Evolutionary conservation across 2,329 filamentous ascomycete species (phyloP), one percentile per base, ranked within the genome.

Genomic region (Neofusicoccum cordaticola): DNA sequence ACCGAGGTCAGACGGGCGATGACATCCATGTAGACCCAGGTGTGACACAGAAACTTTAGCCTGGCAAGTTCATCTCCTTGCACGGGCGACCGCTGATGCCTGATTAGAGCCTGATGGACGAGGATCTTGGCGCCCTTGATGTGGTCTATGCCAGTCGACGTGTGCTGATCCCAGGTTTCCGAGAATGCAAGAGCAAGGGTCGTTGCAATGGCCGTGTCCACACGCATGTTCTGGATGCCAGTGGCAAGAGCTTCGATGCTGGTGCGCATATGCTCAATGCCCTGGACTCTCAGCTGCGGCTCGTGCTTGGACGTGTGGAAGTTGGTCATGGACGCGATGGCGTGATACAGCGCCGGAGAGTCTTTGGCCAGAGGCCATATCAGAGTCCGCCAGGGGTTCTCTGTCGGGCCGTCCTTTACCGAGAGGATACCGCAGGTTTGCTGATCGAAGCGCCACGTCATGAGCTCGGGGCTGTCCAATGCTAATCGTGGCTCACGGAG

Each of bases 11-110:
- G 77, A 13, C 88, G 84, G 27, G 88, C 86, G 67, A 91, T 88
- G 34, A 91, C 89, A 72, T 90, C 88, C 84, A 90, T 88, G 70
- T 91, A 91, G 7, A 90, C 82, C 86, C 87, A 91, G 3, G 86
- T 86, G 71, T 90, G 90, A 76, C 87, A 89, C 17, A 91, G 78
- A 69, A 91, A 91, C 63, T 85, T 85, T 27, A 91, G 77, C 7
- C 87, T 79, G 44, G 81, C 77, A 12, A 85, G 73, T 50, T 86
- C 83, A 27, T 80, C 73, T 11, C 58, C 58, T 22, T 75, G 72
- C 57, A 78, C 70, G 45, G 80, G 77, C 9, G 71, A 69, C 37
- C 73, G 73, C 67, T 77, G 75, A 71, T 84, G 80, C 69, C 81
- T 75, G 64, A 78, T 75, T 27, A 90, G 74, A 4, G 86, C 85